Percentiles rank a stretch among this genome's conserved stretches.
Conservation (phyloP, 2,329 filamentous ascomycete genomes). For the Penicillium frequentans region DNA sequence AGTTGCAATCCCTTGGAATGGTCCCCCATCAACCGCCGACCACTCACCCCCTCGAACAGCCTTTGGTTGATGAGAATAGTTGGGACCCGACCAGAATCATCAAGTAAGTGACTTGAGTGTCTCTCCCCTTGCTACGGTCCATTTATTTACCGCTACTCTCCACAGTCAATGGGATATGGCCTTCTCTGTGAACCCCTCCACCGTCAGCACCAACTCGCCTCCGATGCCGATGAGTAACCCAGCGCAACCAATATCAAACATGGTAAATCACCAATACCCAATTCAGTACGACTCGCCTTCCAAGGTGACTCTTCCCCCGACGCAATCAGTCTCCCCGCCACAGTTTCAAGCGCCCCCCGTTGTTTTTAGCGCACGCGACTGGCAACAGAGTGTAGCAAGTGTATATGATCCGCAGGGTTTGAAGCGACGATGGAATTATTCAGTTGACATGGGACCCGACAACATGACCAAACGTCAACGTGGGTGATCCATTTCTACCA, state of each 20-base stretch:
- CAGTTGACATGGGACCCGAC: conserved; percentile 32
- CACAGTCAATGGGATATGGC: conserved; percentile 90
- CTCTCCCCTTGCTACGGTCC: background rate
- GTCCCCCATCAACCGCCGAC: conserved; percentile 37
- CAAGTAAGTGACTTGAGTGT: conserved; percentile 65
- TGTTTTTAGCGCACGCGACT: conserved; percentile 47
- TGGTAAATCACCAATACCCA: conserved; percentile 33
- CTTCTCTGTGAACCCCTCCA: conserved; percentile 70
- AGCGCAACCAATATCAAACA: conserved; percentile 26
- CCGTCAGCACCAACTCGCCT: conserved; percentile 41
- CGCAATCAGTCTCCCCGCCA: conserved; percentile 35
- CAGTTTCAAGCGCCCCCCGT: conserved; percentile 35
- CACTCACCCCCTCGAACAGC: conserved; percentile 51
- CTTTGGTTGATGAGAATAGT: conserved; percentile 64
- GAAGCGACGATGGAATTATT: conserved; percentile 47
- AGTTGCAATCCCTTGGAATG: conserved; percentile 60
- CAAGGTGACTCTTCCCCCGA: conserved; percentile 30
- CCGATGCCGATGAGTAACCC: conserved; percentile 39
- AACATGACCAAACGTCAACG: conserved; percentile 34
- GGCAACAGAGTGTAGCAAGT: conserved; percentile 51
- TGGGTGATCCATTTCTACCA: conserved; percentile 18
- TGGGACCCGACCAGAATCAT: conserved; percentile 91
- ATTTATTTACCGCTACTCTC: conserved; percentile 24
- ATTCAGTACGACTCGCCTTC: conserved; percentile 34
- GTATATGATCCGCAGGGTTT: conserved; percentile 48